phyloP scores from a whole-genome alignment of 2,329 filamentous ascomycete genomes.

The Venturia carpophila region DNA sequence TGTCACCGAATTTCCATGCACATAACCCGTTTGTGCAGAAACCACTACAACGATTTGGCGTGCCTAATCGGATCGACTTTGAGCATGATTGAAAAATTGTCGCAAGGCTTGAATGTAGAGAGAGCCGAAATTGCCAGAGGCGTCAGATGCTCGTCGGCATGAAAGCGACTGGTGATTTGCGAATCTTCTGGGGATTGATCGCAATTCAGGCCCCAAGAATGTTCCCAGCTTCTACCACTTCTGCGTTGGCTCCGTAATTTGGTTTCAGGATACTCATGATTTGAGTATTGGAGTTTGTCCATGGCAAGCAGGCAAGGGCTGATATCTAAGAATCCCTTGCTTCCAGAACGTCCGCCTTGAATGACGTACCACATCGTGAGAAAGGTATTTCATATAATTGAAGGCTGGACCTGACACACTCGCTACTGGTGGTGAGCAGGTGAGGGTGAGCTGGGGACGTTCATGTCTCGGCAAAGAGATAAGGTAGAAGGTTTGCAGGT shows the following conservation, averaged over 20 bases:
- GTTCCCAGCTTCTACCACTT: neutral
- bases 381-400: neutral
- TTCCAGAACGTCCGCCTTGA: neutral
- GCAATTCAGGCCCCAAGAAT: neutral
- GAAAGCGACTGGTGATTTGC: neutral
- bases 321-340: neutral
- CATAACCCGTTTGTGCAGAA: neutral
- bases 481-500: too few relatives aligned
- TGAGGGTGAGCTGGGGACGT: neutral
- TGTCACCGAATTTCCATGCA: neutral
- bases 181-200: neutral
- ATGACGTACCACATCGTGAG: neutral
- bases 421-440: neutral
- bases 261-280: neutral
- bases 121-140: neutral
- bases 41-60: neutral
- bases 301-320: neutral
- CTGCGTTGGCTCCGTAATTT: neutral
- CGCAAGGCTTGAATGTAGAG: neutral
- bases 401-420: neutral
- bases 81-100: neutral
- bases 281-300: neutral
- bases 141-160: neutral
- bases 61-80: neutral
- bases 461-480: neutral